Base-by-base conservation (phyloP, 2,329 filamentous ascomycete genomes). In the Epichloe scottii region DNA sequence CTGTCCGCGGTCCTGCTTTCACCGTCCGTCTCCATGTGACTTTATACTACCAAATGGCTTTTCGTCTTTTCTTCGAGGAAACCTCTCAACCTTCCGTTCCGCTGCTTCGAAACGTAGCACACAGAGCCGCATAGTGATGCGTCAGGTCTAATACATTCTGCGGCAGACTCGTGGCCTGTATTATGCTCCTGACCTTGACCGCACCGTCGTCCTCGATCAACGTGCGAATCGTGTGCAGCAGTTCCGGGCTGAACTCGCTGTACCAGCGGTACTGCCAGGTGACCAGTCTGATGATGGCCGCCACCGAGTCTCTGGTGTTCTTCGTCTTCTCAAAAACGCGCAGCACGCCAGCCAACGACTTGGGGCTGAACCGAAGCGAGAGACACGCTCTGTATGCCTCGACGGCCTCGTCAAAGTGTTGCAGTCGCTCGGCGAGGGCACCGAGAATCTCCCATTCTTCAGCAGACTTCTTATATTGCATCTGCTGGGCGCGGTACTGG, bases 251-350 rank as follows among this genome's bases (percentile, higher is more conserved):
- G 71, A 98, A 98, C 78, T 98, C 93, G 51, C 90, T 96, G 72
- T 98, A 98, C 93, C 93, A 98, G 59, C 93, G 79, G 70, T 96
- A 98, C 71, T 98, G 93, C 93, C 93, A 98, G 12, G 91, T 93
- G 35, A 97, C 88, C 41, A 98, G 74, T 49, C 89, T 77, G 57
- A 98, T 96, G 53, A 96, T 75, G n/a, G 87, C 84, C 30, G 83
- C 85, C 6, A 97, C 78, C 52, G 84, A 88, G 54, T 89, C 86
- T 54, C 89, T 76, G 3, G 87, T 89, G 68, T 87, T 88, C 61
- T 85, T 87, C 53, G 78, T 77, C 63, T 80, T 80, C 68, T 94
- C 86, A 59, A 89, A 89, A 46, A 88, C 77, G 50, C 82, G 83
- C 48, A 97, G 71, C 51, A 97, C 83, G 3, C 93, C 93, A 17